Conservation (phyloP, 768 basidiomycete species). For the Fistulinella prunicolor region DNA sequence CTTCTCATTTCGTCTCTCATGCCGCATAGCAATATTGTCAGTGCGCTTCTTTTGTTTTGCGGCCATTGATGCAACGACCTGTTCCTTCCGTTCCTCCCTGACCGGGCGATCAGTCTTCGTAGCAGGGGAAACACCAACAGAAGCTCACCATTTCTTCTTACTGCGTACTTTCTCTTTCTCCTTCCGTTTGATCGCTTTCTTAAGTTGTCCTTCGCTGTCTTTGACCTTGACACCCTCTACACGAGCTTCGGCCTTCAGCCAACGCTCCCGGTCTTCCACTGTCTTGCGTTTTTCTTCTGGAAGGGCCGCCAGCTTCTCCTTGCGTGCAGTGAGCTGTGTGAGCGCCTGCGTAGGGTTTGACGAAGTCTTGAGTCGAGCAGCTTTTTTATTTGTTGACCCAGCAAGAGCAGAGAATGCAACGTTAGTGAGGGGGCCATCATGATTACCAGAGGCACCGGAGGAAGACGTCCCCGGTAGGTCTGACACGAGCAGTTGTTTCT, state of each 20-base stretch:
- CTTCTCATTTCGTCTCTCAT: slow-evolving; percentile 68
- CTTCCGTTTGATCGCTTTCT: slow-evolving; percentile 90
- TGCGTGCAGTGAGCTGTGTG: slow-evolving; percentile 69
- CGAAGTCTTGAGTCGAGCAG: slow-evolving; percentile 58
- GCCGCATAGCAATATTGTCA: slow-evolving; percentile 86
- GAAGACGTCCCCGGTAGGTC: slow-evolving; percentile 36
- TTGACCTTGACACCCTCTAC: slow-evolving; percentile 89
- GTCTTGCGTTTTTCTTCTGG: slow-evolving; percentile 82
- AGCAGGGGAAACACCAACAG: background rate
- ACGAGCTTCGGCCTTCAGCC: slow-evolving; percentile 86
- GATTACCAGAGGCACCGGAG: slow-evolving; percentile 24
- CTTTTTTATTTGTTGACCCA: slow-evolving; percentile 49
- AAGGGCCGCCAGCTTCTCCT: slow-evolving; percentile 70
- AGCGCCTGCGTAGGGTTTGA: slow-evolving; percentile 87
- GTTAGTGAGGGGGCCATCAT: slow-evolving; percentile 48
- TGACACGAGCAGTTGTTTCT: slow-evolving; percentile 74
- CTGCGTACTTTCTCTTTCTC: slow-evolving; percentile 88
- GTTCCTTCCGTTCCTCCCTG: slow-evolving; percentile 88
- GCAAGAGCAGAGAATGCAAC: slow-evolving; percentile 68
- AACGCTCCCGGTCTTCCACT: slow-evolving; percentile 79
- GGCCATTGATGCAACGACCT: slow-evolving; percentile 68
- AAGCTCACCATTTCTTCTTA: slow-evolving; percentile 79
- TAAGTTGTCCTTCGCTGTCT: slow-evolving; percentile 80
- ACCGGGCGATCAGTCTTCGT: background rate
- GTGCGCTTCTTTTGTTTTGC: slow-evolving; percentile 87